Evolutionary conservation across 805 yeast genomes (phyloP), one percentile per base, ranked within the genome.

Genomic region (Candida lessepsii): DNA sequence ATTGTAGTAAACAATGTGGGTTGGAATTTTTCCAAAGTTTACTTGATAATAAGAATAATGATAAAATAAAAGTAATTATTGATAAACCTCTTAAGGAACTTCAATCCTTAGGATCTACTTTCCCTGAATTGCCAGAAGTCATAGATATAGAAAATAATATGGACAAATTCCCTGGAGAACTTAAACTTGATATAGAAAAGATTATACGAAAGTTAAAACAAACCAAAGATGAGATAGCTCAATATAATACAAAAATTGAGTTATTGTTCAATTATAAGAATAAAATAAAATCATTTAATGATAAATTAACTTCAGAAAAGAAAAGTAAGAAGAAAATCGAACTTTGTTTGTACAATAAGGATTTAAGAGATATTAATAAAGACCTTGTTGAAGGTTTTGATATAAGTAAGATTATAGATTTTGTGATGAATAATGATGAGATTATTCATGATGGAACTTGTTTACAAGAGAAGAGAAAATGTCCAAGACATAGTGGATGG

Each of bases 1-100:
- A 85, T 56, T 89, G 97, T 56, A 63, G 78, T 11, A 73, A 71
- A 15, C 85, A 76, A 18, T 96, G 90, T 59, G 96, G 95, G 4
- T 40, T 25, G 37, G 54, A 34, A 44, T 82, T 60, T 46, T 62
- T 47, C 29, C 25, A 39, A 15, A 20, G 19, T 8, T 8, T 44
- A 3, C 11, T 17, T 2, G 17, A 35, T 3, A 32, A 42, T 14
- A 18, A 10, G 14, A 15, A 39, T 5, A 27, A 31, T 9, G 35
- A 34, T 15, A 21, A 35, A 16, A 35, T 40, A 3, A 35, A 30
- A 17, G 30, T 76, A 60, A 11, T 40, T n/a, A 18, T 40, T 10
- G 9, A 16, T 13, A 11, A 29, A 15, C n/a, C 37, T 14, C 15
- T 40, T 5, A 53, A 50, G 33, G 45, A 48, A 21, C 50, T 67